Base-by-base conservation (phyloP, 352 stramenopile genomes). In the Phytophthora agathidicida region DNA sequence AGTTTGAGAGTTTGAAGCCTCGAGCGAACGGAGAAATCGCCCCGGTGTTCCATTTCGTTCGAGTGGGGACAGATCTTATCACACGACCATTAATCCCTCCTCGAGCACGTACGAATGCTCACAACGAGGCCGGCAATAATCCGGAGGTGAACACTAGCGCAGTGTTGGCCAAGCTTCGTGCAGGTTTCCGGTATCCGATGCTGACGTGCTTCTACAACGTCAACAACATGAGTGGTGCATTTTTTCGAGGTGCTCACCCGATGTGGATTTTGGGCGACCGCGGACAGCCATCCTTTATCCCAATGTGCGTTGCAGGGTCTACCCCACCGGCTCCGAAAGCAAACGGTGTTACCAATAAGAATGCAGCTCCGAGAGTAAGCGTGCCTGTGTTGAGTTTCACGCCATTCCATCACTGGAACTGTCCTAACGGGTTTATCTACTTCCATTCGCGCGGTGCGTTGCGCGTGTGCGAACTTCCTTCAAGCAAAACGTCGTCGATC, bases 371-470 rank as follows among this genome's bases (percentile, higher is more conserved):
- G 0, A 59, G 57, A 23, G 73, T 91, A 14, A 88, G 74, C 13
- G 83, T 96, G 1, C 86, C 86, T 1, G 85, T 96, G n/a, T 70
- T 94, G 39, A 91, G 84, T 57, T 94, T 92, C 49, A 94, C 86
- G 24, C 78, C 85, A 1, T 96, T 96, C 60, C 83, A 96, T 27
- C 86, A 96, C 45, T 93, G 83, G 83, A 94, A 96, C 50, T 96
- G 85, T 36, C 86, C 86, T 2, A 88, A 92, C 50, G 86, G 86
- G 0, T 96, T 96, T 54, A 93, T 94, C 43, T 96, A 94, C 57
- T 96, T 91, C 70, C 86, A 96, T 47, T 94, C 85, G 3, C 72
- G 83, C 9, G 86, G 86, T 19, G 75, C 74, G 1, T 69, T 96
- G 13, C 84, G 86, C 2, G 84, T 96, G 2, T 96, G 86, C 32